phyloP scores from a whole-genome alignment of 73 alveolate genomes.

The Uronychia binucleata region DNA sequence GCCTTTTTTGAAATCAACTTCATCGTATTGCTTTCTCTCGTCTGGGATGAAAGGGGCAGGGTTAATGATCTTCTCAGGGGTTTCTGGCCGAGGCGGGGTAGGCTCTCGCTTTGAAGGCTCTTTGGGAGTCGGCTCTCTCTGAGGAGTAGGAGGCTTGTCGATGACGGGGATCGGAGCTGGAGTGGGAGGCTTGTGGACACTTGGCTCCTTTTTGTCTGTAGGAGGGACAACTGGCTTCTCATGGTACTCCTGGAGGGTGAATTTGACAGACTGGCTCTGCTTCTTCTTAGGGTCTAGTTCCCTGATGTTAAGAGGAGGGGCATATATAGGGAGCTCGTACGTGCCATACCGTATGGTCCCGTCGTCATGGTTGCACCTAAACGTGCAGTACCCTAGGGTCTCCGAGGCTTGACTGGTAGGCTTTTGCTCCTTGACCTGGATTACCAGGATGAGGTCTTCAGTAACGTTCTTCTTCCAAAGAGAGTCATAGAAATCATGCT shows the following conservation, averaged over 20 bases:
- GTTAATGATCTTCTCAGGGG: constrained; percentile 8
- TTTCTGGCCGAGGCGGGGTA: constrained; percentile 29
- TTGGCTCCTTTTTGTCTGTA: constrained; percentile 7
- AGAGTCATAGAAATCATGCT: constrained; percentile 55
- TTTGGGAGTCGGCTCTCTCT: constrained; percentile 2
- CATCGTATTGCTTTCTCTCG: constrained; percentile 35
- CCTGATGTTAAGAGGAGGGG: constrained; percentile 53
- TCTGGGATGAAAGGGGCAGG: constrained; percentile 57
- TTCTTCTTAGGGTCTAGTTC: constrained; percentile 32
- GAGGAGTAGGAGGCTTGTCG: constrained; percentile 29
- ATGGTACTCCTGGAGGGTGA: too few relatives aligned
- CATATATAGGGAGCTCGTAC: constrained; percentile 45
- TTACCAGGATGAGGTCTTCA: constrained; percentile 38
- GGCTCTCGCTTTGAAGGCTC: constrained; percentile 17
- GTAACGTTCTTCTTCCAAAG: constrained; percentile 47
- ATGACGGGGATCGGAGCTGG: neutral
- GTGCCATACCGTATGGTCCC: constrained; percentile 63
- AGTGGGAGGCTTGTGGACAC: constrained; percentile 6
- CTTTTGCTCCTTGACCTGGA: constrained; percentile 36
- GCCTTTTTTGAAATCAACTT: constrained; percentile 19
- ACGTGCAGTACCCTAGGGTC: constrained; percentile 46
- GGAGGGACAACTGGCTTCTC: constrained; percentile 18
- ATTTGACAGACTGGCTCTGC: constrained; percentile 10
- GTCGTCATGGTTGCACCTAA: constrained; percentile 56
- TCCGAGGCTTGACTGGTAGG: constrained; percentile 19